Conservation (phyloP, 2,329 filamentous ascomycete species). For the Monilinia fructicola region DNA sequence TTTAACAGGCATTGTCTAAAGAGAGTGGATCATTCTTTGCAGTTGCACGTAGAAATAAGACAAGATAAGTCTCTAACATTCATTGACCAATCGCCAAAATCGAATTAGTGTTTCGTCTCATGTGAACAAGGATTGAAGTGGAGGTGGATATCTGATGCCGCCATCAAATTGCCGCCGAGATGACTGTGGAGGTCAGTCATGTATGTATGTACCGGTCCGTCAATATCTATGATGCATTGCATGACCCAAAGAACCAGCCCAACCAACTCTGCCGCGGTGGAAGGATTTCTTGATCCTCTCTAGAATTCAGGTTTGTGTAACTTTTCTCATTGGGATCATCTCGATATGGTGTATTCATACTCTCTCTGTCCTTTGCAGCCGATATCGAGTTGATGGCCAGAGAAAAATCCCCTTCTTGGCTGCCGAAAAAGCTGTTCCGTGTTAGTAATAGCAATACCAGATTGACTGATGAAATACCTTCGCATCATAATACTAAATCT, state of each 20-base stretch:
- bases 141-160: conserved; percentile 4
- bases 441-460: conserved; percentile 25
- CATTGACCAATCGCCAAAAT: not conserved
- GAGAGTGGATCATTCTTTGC: not conserved
- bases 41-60: not conserved
- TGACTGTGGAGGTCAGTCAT: conserved; percentile 7
- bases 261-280: conserved; percentile 22
- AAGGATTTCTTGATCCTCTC: conserved; percentile 1
- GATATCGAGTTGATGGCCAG: conserved; percentile 56
- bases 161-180: conserved; percentile 6
- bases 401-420: conserved; percentile 67
- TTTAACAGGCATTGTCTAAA: not conserved
- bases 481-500: conserved; percentile 77
- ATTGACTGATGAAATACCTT: conserved; percentile 54
- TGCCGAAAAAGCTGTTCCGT: conserved; percentile 67
- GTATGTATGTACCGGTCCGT: conserved; percentile 13
- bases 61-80: not conserved
- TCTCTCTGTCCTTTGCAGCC: conserved; percentile 41
- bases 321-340: conserved; percentile 28
- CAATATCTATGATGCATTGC: conserved; percentile 21
- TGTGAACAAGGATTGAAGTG: conserved; percentile 14
- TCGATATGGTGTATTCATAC: conserved; percentile 26
- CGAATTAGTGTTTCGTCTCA: not conserved
- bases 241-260: conserved; percentile 23
- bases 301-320: not conserved